These are phyloP conservation scores for Arachis hypogaea DNA, from an alignment of 306 rosid species.

Conservation along the genomic window DNA sequence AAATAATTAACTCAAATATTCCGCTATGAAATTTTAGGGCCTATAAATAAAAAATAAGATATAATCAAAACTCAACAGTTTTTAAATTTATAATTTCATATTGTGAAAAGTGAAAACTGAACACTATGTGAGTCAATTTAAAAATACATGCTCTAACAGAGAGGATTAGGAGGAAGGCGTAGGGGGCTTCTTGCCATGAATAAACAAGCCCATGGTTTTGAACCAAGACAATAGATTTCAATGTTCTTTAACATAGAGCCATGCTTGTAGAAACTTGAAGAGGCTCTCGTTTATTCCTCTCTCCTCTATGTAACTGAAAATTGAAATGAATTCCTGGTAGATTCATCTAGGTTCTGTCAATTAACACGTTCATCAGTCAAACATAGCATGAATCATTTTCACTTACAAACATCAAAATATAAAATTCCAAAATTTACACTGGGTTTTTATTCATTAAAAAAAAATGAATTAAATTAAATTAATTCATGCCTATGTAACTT, in stretches of 20 bases:
- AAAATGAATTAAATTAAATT: no score
- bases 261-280: conserved; percentile 91
- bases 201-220: conserved; percentile 65
- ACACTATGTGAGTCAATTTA: background rate
- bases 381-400: background rate
- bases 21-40: conserved; percentile 3
- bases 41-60: conserved; percentile 12
- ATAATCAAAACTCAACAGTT: conserved; percentile 4
- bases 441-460: no score
- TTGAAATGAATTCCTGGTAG: conserved; percentile 75
- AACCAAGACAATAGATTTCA: conserved; percentile 88
- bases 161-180: conserved; percentile 48
- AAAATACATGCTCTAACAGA: conserved; percentile 24
- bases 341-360: conserved; percentile 82
- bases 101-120: background rate
- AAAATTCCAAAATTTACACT: background rate
- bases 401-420: background rate
- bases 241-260: conserved; percentile 94
- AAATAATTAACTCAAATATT: background rate
- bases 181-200: conserved; percentile 54
- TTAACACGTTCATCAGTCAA: conserved; percentile 7
- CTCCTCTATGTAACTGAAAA: conserved; percentile 67
- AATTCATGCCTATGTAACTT: no score
- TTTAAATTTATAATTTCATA: conserved; percentile 13
- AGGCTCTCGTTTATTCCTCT: conserved; percentile 82